phyloP scores from a whole-genome alignment of 768 basidiomycete species.

The Suillus brevipes region DNA sequence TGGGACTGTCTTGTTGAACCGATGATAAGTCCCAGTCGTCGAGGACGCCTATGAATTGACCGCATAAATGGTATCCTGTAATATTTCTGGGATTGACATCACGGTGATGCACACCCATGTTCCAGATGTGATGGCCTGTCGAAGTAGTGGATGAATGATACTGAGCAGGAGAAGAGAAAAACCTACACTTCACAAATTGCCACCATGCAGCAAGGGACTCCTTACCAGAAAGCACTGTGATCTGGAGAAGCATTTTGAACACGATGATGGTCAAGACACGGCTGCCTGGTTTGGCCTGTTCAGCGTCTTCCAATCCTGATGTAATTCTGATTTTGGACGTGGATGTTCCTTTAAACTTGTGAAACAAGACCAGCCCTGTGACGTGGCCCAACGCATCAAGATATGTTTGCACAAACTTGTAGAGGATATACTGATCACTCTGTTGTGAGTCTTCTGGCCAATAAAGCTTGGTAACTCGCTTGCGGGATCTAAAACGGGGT shows the following conservation, averaged over 20 bases:
- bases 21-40: constrained; percentile 10
- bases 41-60: background rate
- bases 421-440: background rate
- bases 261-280: background rate
- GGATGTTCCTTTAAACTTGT: background rate
- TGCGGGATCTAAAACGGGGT: background rate
- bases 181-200: constrained; percentile 7
- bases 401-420: background rate
- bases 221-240: background rate
- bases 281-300: background rate
- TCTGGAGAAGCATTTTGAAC: background rate
- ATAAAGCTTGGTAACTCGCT: background rate
- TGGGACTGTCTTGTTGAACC: background rate
- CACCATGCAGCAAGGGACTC: constrained; percentile 2
- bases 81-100: background rate
- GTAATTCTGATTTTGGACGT: background rate
- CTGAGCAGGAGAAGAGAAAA: background rate
- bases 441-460: background rate
- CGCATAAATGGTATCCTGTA: background rate
- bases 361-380: background rate
- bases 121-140: constrained; percentile 13
- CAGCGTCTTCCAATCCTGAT: background rate
- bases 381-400: background rate
- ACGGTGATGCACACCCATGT: background rate
- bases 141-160: background rate